Percentiles rank a stretch among this genome's conserved stretches.
Conservation (phyloP, 1,284 basidiomycete genomes). For the Rhodotorula sp. region DNA sequence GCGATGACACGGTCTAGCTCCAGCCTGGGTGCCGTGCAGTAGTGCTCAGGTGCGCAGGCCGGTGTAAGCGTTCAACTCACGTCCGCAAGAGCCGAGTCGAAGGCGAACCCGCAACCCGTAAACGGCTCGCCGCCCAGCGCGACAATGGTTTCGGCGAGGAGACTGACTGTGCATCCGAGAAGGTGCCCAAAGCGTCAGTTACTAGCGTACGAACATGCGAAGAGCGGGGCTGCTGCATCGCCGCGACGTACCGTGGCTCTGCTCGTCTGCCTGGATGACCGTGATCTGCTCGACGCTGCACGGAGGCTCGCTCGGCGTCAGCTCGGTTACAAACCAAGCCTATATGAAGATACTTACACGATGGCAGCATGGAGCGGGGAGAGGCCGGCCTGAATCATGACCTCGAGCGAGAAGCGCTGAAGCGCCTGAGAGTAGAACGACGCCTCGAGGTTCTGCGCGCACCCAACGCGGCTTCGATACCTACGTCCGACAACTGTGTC, state of each 20-base stretch:
- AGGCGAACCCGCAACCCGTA: slow-evolving; percentile 67
- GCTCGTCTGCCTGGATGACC: slow-evolving; percentile 37
- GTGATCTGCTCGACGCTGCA: slow-evolving; percentile 60
- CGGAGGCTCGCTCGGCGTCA: background rate
- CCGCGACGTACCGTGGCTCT: slow-evolving; percentile 44
- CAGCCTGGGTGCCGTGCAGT: no score
- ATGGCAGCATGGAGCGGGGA: slow-evolving; percentile 50
- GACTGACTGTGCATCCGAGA: slow-evolving; percentile 51
- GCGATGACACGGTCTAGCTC: no score
- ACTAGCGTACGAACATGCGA: background rate
- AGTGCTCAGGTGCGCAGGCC: no score
- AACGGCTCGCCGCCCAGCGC: slow-evolving; percentile 62
- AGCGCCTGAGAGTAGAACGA: slow-evolving; percentile 58
- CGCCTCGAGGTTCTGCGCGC: slow-evolving; percentile 1
- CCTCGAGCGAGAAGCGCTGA: slow-evolving; percentile 68
- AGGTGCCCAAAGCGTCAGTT: slow-evolving; percentile 50
- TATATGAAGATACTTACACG: slow-evolving; percentile 45
- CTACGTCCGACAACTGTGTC: background rate
- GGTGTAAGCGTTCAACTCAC: slow-evolving; percentile 50
- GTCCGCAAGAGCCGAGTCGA: slow-evolving; percentile 64
- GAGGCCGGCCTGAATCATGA: slow-evolving; percentile 71
- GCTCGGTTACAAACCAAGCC: background rate
- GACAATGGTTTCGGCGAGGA: slow-evolving; percentile 47
- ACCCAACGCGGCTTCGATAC: background rate
- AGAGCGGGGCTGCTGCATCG: no score